These are phyloP conservation scores for Coccomyxa subellipsoidea DNA, from an alignment of 163 green algal genomes.

Conservation along the genomic window DNA sequence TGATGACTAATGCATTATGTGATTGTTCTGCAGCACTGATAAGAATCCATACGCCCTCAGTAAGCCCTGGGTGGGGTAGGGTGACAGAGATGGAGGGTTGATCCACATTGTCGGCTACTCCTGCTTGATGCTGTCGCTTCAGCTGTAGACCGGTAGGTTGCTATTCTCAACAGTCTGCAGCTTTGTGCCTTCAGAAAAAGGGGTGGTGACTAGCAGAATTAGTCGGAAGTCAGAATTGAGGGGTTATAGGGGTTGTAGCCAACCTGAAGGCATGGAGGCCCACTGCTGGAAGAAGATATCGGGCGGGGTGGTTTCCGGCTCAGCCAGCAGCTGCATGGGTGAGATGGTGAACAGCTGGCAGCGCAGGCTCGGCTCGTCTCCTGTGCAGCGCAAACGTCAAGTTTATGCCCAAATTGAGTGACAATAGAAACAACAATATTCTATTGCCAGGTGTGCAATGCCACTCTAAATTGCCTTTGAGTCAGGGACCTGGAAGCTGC, in stretches of 20 bases:
- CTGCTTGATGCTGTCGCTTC: too few species aligned
- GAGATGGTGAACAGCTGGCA: background rate
- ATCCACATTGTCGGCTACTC: too few species aligned
- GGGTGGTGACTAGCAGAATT: background rate
- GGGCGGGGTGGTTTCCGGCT: background rate
- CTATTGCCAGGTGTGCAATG: too few species aligned
- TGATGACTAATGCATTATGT: background rate
- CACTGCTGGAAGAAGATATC: slow-evolving; percentile 19
- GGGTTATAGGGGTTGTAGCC: too few species aligned
- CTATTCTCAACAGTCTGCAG: too few species aligned
- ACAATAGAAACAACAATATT: too few species aligned
- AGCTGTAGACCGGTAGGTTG: too few species aligned
- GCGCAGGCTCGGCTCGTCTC: slow-evolving; percentile 5
- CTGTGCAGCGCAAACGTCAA: background rate
- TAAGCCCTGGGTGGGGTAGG: background rate
- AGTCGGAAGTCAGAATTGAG: too few species aligned
- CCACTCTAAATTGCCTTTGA: too few species aligned
- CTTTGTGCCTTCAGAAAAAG: too few species aligned
- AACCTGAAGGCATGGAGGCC: slow-evolving; percentile 6
- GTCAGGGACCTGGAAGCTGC: background rate
- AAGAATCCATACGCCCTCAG: background rate
- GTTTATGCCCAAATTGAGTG: background rate
- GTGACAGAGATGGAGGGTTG: too few species aligned
- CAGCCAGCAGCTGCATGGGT: slow-evolving; percentile 3
- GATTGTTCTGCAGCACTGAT: background rate